A percentile compares a stretch with the other conserved stretches of the same genome.
Conservation (phyloP, 208 protist genomes). For the Crithidia fasciculata region DNA sequence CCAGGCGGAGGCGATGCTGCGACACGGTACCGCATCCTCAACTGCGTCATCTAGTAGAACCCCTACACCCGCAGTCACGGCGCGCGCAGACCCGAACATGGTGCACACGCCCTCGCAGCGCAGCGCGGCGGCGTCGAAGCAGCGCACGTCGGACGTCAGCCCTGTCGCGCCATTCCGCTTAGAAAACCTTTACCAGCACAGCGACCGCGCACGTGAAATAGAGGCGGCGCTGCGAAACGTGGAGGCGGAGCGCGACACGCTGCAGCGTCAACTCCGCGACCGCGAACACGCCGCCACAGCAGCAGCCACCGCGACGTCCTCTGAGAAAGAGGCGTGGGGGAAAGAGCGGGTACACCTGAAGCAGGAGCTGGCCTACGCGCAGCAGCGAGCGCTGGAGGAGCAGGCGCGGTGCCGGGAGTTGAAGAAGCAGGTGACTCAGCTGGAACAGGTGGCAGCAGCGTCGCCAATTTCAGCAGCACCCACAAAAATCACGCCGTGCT, state of each 20-base stretch:
- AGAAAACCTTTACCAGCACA: slow-evolving; percentile 27
- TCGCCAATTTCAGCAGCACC: slow-evolving; percentile 11
- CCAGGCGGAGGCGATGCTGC: slow-evolving; percentile 23
- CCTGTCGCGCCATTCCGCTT: slow-evolving; percentile 27
- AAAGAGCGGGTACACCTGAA: slow-evolving; percentile 47
- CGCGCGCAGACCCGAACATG: not conserved
- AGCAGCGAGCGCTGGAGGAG: slow-evolving; percentile 40
- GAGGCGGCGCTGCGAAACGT: slow-evolving; percentile 37
- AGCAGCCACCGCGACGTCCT: not conserved
- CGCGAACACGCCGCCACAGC: slow-evolving; percentile 9
- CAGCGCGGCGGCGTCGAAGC: not conserved
- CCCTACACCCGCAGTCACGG: not conserved
- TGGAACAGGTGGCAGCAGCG: slow-evolving; percentile 32
- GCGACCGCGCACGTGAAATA: slow-evolving; percentile 14
- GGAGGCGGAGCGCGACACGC: slow-evolving; percentile 45
- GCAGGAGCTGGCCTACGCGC: slow-evolving; percentile 44
- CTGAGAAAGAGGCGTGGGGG: slow-evolving; percentile 25
- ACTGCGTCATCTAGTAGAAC: not conserved
- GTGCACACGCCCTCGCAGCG: slow-evolving; percentile 2
- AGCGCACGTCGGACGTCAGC: not conserved
- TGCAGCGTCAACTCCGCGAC: slow-evolving; percentile 32
- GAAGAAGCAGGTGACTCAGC: slow-evolving; percentile 27
- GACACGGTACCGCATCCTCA: not conserved
- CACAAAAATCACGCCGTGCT: not conserved
- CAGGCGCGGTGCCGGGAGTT: slow-evolving; percentile 33